Base-by-base conservation (phyloP, 345 rosid genomes). In the Bretschneidera sinensis region DNA sequence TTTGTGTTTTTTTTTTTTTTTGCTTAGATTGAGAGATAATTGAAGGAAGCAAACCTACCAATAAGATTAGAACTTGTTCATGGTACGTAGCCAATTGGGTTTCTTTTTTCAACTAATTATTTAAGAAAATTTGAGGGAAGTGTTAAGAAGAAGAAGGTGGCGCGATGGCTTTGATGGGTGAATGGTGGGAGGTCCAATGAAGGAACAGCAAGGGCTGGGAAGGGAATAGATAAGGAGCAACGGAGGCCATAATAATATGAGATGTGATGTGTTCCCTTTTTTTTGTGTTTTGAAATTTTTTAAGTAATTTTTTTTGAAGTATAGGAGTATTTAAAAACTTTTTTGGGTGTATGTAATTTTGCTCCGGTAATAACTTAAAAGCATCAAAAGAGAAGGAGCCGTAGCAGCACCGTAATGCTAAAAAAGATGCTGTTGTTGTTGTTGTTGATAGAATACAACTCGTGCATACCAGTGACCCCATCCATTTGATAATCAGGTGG, bases 331-430 rank as follows among this genome's bases (percentile, higher is more conserved):
- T 48, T 2, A 48, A 23, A 1, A 8, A 0, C 23, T 35, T 51
- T 20, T 47, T 61, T 49, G 64, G n/a, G n/a, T 54, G 59, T 67
- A 50, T 66, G 50, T 67, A 65, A 70, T 58, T 67, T 59, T 35
- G 72, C 45, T 59, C 76, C 57, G 59, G 75, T 62, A 49, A n/a
- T n/a, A n/a, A 65, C 54, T 45, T 66, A 62, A 70, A 63, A 60
- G 63, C 53, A 51, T 63, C 24, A 35, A n/a, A n/a, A n/a, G n/a
- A n/a, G n/a, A 65, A 61, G 61, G 79, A 78, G 84, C 64, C 89
- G 89, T 86, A 68, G 72, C 68, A 78, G 80, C 74, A 68, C 85
- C 81, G 87, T 76, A 78, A 84, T 66, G 45, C 45, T 39, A 39
- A 39, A 39, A 39, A 39, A 39, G 45, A 39, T 39, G 45, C 45